These are phyloP conservation scores for Terana coerulea DNA, from an alignment of 768 basidiomycete species.

Conservation along the genomic window DNA sequence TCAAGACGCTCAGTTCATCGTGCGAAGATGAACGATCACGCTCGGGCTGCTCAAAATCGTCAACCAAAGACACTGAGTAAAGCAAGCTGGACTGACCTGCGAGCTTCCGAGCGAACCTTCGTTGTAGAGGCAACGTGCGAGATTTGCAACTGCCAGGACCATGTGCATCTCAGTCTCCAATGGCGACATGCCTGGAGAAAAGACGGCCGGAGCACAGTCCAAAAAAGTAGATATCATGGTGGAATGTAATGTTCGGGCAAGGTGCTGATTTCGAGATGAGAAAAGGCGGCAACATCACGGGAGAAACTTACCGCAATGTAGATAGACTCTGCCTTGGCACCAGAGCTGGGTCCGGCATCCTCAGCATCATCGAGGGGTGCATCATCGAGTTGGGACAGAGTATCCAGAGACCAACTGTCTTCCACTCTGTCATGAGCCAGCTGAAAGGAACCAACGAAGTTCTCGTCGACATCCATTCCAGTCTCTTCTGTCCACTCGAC, in stretches of 20 bases:
- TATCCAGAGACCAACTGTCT: slow-evolving; percentile 21
- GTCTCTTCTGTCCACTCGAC: slow-evolving; percentile 31
- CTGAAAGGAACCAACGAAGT: slow-evolving; percentile 25
- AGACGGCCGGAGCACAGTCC: slow-evolving; percentile 81
- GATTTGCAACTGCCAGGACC: slow-evolving; percentile 51
- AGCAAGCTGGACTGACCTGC: too few relatives aligned
- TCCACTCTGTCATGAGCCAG: slow-evolving; percentile 11
- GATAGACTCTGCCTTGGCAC: slow-evolving; percentile 5
- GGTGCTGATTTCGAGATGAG: slow-evolving; percentile 40
- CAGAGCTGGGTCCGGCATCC: slow-evolving; percentile 8
- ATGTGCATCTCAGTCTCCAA: slow-evolving; percentile 59
- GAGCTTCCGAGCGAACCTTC: too few relatives aligned
- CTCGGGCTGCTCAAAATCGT: slow-evolving; percentile 18
- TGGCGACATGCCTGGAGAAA: slow-evolving; percentile 60
- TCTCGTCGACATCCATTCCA: slow-evolving; percentile 34
- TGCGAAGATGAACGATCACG: slow-evolving; percentile 27
- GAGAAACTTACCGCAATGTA: slow-evolving; percentile 17
- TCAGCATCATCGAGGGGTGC: not conserved
- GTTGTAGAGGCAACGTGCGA: slow-evolving; percentile 60
- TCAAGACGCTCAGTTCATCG: slow-evolving; percentile 52
- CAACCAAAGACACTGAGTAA: not conserved
- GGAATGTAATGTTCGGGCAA: slow-evolving; percentile 73
- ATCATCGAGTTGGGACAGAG: slow-evolving; percentile 16
- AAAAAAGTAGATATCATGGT: slow-evolving; percentile 81
- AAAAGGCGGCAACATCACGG: not conserved